phyloP scores from a whole-genome alignment of 2,329 filamentous ascomycete species.

The Cyclaneusma minus region DNA sequence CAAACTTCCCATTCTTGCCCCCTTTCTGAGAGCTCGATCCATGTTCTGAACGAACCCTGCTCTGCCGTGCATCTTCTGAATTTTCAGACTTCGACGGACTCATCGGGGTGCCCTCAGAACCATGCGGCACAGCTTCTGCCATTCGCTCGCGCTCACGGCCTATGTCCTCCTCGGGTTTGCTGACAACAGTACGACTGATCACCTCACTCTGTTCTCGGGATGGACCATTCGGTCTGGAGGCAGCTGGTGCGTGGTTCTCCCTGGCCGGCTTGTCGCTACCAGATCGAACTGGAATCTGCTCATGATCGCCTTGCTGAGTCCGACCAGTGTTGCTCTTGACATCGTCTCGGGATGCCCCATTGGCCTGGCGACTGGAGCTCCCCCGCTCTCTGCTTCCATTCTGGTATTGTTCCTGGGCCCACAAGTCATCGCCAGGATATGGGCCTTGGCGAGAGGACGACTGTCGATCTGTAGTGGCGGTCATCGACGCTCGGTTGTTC shows the following conservation, averaged over 20 bases:
- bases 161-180: conserved; percentile 59
- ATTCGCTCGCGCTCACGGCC: conserved; percentile 57
- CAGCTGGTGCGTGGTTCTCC: conserved; percentile 24
- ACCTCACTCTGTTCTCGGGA: conserved; percentile 67
- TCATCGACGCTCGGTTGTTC: conserved; percentile 33
- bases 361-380: conserved; percentile 21
- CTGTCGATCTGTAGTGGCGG: conserved; percentile 9
- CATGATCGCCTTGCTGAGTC: too few relatives aligned
- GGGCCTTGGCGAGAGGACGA: conserved; percentile 10
- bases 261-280: conserved; percentile 27
- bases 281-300: conserved; percentile 9
- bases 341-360: conserved; percentile 7
- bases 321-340: too few relatives aligned
- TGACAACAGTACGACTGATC: conserved; percentile 61
- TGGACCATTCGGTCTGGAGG: conserved; percentile 39
- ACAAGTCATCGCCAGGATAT: conserved; percentile 7
- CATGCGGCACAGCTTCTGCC: conserved; percentile 38
- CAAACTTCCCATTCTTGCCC: conserved; percentile 76
- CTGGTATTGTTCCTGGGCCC: conserved; percentile 24
- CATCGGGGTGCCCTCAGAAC: conserved; percentile 32
- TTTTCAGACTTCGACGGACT: conserved; percentile 18
- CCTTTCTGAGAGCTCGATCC: conserved; percentile 22
- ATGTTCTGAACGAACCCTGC: conserved; percentile 45
- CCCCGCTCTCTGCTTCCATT: conserved; percentile 22
- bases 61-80: conserved; percentile 31